Evolutionary conservation across 2,329 filamentous ascomycete genomes (phyloP).

Genomic region (Akanthomyces uredinophilus): DNA sequence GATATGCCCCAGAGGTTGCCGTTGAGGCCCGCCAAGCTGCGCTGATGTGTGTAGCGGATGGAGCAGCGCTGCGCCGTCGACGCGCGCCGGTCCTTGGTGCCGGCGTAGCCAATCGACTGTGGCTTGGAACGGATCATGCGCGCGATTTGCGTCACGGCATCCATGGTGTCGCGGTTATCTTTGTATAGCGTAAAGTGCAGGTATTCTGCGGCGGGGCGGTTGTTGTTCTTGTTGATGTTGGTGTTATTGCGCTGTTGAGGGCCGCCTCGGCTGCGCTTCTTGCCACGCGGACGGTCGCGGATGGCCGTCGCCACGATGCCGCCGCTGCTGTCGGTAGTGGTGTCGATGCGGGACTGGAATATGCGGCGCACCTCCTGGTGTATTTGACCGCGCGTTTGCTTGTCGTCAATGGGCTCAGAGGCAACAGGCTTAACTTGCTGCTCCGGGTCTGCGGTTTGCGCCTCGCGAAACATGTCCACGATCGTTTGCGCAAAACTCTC

Average conservation of each 20-base stretch:
- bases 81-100: slow-evolving; percentile 85
- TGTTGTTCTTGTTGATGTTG: slow-evolving; percentile 22
- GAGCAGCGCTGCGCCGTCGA: slow-evolving; percentile 81
- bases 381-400: slow-evolving; percentile 40
- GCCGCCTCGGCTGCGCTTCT: slow-evolving; percentile 21
- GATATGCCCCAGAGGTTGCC: slow-evolving; percentile 56
- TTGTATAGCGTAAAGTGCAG: slow-evolving; percentile 92
- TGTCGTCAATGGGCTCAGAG: slow-evolving; percentile 40
- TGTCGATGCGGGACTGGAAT: slow-evolving; percentile 74
- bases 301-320: slow-evolving; percentile 65
- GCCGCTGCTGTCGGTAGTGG: slow-evolving; percentile 53
- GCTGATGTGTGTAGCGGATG: slow-evolving; percentile 44
- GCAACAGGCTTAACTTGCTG: slow-evolving; percentile 29
- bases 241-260: slow-evolving; percentile 19
- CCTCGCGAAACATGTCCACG: slow-evolving; percentile 35
- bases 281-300: slow-evolving; percentile 35
- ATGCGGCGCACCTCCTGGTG: slow-evolving; percentile 68
- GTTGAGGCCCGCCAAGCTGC: slow-evolving; percentile 63
- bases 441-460: slow-evolving; percentile 26
- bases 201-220: slow-evolving; percentile 57
- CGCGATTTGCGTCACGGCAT: slow-evolving; percentile 72
- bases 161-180: slow-evolving; percentile 96
- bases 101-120: slow-evolving; percentile 70
- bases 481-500: slow-evolving; percentile 36
- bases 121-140: slow-evolving; percentile 68